Conservation (phyloP, 345 rosid genomes). For the Lepidium sativum region DNA sequence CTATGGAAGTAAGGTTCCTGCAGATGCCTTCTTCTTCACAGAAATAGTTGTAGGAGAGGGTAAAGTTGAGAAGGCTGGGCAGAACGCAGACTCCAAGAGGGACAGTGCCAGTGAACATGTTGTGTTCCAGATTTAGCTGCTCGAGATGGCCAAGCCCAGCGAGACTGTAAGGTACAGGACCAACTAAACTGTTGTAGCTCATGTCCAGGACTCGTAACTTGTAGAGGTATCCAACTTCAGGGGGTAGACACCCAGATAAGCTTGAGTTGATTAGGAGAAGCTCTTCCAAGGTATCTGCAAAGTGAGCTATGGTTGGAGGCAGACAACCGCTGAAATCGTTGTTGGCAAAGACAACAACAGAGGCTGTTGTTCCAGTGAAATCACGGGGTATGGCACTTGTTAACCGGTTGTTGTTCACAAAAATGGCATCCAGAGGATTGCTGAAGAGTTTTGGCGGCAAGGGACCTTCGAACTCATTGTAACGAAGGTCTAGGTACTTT, state of each 20-base stretch:
- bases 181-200: conserved; percentile 60
- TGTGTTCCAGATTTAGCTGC: conserved; percentile 57
- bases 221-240: conserved; percentile 75
- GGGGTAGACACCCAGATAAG: conserved; percentile 77
- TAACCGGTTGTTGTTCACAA: conserved; percentile 64
- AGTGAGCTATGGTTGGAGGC: conserved; percentile 59
- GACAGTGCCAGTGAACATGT: conserved; percentile 60
- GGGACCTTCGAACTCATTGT: conserved; percentile 82
- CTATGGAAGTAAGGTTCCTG: conserved; percentile 49
- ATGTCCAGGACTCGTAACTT: conserved; percentile 69
- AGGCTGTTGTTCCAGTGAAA: conserved; percentile 38
- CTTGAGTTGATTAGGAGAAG: conserved; percentile 60
- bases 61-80: conserved; percentile 58
- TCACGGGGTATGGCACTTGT: conserved; percentile 39
- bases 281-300: conserved; percentile 68
- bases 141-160: conserved; percentile 71
- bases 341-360: conserved; percentile 76
- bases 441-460: conserved; percentile 60
- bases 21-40: conserved; percentile 77
- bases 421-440: conserved; percentile 68
- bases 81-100: conserved; percentile 60
- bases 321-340: conserved; percentile 71
- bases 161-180: conserved; percentile 81
- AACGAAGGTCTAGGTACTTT: conserved; percentile 61
- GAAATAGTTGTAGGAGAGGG: conserved; percentile 69